Evolutionary conservation across 192 early-diverging fungal species (phyloP).

Genomic region (Jimgerdemannia flammicorona): DNA sequence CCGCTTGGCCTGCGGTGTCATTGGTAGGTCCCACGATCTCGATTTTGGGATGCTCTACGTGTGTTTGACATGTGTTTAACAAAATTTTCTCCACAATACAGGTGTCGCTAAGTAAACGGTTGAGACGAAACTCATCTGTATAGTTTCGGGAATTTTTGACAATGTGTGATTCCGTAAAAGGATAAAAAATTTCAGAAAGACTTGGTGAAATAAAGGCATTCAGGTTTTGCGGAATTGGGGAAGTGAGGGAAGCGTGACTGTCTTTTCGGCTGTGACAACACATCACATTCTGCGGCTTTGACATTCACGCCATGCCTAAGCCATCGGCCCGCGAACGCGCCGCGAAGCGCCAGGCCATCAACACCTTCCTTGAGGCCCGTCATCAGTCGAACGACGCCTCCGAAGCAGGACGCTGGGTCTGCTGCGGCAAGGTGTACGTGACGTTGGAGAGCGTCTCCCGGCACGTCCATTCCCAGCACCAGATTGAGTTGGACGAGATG

Average conservation of each 20-base stretch:
- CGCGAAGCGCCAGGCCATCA: not conserved
- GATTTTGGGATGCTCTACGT: not conserved
- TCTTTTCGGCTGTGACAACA: too few relatives aligned
- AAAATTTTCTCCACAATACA: not conserved
- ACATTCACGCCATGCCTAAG: not conserved
- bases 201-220: not conserved
- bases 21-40: conserved; percentile 41
- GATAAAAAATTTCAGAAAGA: not conserved
- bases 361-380: not conserved
- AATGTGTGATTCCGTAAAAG: not conserved
- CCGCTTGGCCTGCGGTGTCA: conserved; percentile 87
- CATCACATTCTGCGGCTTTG: too few relatives aligned
- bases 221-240: too few relatives aligned
- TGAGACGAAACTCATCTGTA: not conserved
- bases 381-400: not conserved
- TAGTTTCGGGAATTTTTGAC: not conserved
- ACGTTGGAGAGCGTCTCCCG: not conserved
- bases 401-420: not conserved
- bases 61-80: not conserved
- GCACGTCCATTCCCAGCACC: not conserved
- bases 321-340: not conserved
- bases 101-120: conserved; percentile 3
- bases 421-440: not conserved
- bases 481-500: not conserved
- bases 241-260: too few relatives aligned